Evolutionary conservation across 768 basidiomycete genomes (phyloP), one percentile per base, ranked within the genome.

Genomic region (Symmetrospora coprosmae): DNA sequence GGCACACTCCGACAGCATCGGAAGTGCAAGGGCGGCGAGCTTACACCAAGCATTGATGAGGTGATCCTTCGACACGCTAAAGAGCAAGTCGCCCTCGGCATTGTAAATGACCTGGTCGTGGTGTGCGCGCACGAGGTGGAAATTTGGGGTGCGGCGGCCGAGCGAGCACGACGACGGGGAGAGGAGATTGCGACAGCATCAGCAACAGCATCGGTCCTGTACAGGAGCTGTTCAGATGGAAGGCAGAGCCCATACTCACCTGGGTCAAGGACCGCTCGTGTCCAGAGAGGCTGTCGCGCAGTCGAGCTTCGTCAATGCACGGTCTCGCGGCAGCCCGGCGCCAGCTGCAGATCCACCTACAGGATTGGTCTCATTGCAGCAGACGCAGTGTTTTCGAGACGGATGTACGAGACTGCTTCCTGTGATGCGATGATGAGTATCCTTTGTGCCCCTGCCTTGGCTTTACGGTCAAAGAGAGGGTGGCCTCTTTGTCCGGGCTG

Each of bases 61-160:
- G 68, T 85, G 80, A 73, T 99, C 94, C 78, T 99, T 99, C 67
- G 88, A 89, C 71, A 85, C 87, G 23, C 89, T 84, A 74, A 99
- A 94, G 50, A 99, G 78, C 16, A 99, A 78, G 74, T 97, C 94
- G 65, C 94, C 94, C 71, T 97, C 94, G 52, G 78, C 74, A 76
- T 96, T 99, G 79, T 87, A 97, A 76, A 88, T 89, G 80, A 96
- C 86, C 76, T 96, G 89, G 37, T n/a, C n/a, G n/a, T n/a, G n/a
- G n/a, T n/a, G n/a, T n/a, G n/a, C n/a, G n/a, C n/a, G n/a, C n/a
- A n/a, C n/a, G n/a, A n/a, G n/a, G n/a, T n/a, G n/a, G n/a, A n/a
- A n/a, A n/a, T n/a, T n/a, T n/a, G n/a, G n/a, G n/a, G n/a, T n/a
- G n/a, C n/a, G n/a, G n/a, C n/a, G n/a, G n/a, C n/a, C n/a, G n/a